Conservation (phyloP, 1,139 yeast genomes). For the Saccharomyces pastorianus region DNA sequence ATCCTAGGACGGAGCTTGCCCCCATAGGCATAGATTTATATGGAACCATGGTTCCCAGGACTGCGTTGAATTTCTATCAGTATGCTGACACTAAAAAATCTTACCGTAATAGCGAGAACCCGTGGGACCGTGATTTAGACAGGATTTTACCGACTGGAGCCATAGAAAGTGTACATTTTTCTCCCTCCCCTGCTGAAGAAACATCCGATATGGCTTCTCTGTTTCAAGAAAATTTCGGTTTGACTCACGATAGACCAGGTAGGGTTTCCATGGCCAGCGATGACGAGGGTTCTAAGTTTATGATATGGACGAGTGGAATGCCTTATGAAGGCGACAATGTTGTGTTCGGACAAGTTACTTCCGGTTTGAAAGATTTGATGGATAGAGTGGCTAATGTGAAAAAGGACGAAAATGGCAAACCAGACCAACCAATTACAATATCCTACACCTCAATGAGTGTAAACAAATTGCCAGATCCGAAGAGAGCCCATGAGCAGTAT, state of each 20-base stretch:
- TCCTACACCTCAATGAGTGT: slow-evolving; percentile 22
- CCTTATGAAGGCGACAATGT: slow-evolving; percentile 49
- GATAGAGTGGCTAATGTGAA: slow-evolving; percentile 44
- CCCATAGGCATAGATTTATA: slow-evolving; percentile 45
- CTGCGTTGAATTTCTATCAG: slow-evolving; percentile 59
- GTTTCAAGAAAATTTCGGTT: slow-evolving; percentile 54
- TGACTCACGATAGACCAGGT: slow-evolving; percentile 61
- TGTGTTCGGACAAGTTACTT: slow-evolving; percentile 67
- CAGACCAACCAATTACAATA: slow-evolving; percentile 41
- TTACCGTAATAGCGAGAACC: slow-evolving; percentile 45
- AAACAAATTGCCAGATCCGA: slow-evolving; percentile 15
- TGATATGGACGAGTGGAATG: slow-evolving; percentile 31
- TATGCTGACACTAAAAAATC: slow-evolving; percentile 43
- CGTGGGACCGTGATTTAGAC: neutral
- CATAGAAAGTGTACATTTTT: slow-evolving; percentile 77
- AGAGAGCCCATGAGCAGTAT: slow-evolving; percentile 18
- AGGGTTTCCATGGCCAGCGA: slow-evolving; percentile 71
- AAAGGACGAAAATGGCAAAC: slow-evolving; percentile 34
- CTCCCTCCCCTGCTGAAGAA: slow-evolving; percentile 35
- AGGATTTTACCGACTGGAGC: neutral
- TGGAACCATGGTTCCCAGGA: slow-evolving; percentile 62
- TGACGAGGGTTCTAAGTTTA: slow-evolving; percentile 65
- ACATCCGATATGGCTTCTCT: neutral
- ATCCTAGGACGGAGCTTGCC: too few relatives aligned
- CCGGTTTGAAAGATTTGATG: slow-evolving; percentile 52